Base-by-base conservation (phyloP, 75 land plant genomes). In the Picea sitchensis region DNA sequence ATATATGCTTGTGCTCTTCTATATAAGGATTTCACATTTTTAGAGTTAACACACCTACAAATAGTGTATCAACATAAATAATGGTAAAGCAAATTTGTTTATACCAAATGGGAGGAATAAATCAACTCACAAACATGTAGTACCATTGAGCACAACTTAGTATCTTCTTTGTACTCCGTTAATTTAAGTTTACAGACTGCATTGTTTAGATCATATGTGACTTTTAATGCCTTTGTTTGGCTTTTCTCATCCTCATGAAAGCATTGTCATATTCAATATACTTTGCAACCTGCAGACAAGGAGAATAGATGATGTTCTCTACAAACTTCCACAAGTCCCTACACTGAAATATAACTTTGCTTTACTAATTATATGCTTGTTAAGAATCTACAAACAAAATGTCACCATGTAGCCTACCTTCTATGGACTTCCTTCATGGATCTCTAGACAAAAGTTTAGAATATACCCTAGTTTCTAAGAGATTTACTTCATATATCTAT, bases 1-100 rank as follows among this genome's bases (percentile, higher is more conserved):
- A 87, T 87, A 76, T 87, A 93, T 3, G 95, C 91, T 78, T 93
- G 93, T 8, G 90, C 93, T 79, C 93, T 71, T 65, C 93, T 84
- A 61, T 88, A 93, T 7, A 93, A 65, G 14, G 95, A 93, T 78
- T 93, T 93, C 15, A 93, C 81, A 75, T 89, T 93, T 60, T 64
- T n/a, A 17, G 78, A 82, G 67, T 93, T 93, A 5, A 79, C 15
- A 61, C 1, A 83, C 90, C 90, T 88, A 65, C 7, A 41, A 47
- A 20, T 14, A 31, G n/a, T n/a, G 3, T 18, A n/a, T n/a, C 18
- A 17, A 17, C 18, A 61, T 61, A 18, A 61, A 17, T 3, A 61
- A n/a, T 61, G 2, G 63, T n/a, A 18, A 2, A 17, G 18, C 18
- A 18, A 61, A n/a, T n/a, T 61, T n/a, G n/a, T 61, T 61, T 2